A percentile compares a stretch with the other conserved stretches of the same genome.
Conservation (phyloP, 73 alveolate genomes). For the Paramecium pentaurelia region DNA sequence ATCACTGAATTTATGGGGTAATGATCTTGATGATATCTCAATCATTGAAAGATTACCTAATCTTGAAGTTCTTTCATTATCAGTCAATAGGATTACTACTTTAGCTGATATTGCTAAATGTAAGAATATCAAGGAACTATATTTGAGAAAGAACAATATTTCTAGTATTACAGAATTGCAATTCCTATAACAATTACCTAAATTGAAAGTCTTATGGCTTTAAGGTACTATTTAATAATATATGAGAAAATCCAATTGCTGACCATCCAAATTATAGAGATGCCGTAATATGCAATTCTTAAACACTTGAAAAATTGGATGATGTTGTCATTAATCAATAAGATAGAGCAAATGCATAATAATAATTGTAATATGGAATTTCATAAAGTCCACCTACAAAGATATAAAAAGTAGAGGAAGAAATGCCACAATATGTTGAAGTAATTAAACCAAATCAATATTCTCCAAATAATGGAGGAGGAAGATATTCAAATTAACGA, state of each 20-base stretch:
- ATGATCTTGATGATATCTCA: constrained; percentile 85
- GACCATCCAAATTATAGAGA: constrained; percentile 79
- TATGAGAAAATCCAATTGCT: constrained; percentile 84
- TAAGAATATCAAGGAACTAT: constrained; percentile 82
- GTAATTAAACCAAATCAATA: neutral
- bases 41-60: constrained; percentile 83
- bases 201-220: constrained; percentile 89
- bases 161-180: constrained; percentile 77
- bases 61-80: constrained; percentile 80
- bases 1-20: constrained; percentile 87
- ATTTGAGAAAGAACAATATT: constrained; percentile 87
- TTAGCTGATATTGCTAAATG: constrained; percentile 73
- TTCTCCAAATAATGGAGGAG: neutral
- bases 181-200: constrained; percentile 67
- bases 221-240: constrained; percentile 47
- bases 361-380: neutral
- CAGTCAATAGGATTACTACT: constrained; percentile 83
- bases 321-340: constrained; percentile 71
- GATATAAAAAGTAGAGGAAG: neutral
- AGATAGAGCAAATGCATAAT: constrained; percentile 66
- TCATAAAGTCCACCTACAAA: neutral
- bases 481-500: neutral
- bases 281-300: constrained; percentile 74
- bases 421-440: neutral
- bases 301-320: constrained; percentile 82